Evolutionary conservation across 2,329 filamentous ascomycete genomes (phyloP), one percentile per base, ranked within the genome.

Genomic region (Pleoardoris graminearum): DNA sequence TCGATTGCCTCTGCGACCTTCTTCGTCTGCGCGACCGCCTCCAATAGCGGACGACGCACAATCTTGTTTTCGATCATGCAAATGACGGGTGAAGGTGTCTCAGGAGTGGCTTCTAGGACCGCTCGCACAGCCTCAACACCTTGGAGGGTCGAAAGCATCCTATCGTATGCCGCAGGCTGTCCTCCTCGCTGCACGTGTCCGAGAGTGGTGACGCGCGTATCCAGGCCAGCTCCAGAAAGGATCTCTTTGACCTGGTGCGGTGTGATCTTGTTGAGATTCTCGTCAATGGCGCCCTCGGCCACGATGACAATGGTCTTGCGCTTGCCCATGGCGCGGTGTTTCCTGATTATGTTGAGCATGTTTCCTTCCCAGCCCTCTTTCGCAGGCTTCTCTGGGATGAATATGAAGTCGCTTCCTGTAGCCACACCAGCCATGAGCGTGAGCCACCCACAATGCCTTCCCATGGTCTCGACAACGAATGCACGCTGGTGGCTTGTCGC

Each of bases 31-130:
- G 84, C 79, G 10, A 99, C 94, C 1, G 94, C 92, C 69, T 96
- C 84, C 79, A 97, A 89, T 22, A 99, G 79, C 17, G 91, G 88
- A 64, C 92, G 91, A 50, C 92, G 85, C 59, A 91, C 86, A 70
- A 99, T 97, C 79, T 99, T 96, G 82, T 97, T 97, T 79, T 99
- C 94, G 59, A 88, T 92, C 62, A 99, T 92, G 63, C 91, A 92
- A 70, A 99, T 97, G 69, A 99, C 92, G 52, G 91, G 93, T 43
- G 91, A 96, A 50, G 91, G 90, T 0, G 90, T 93, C 37, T 94
- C 88, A 8, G 94, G 91, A 0, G 86, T 95, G 23, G 66, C 68
- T 47, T 71, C 67, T 36, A 70, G 55, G 10, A 69, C 67, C 17
- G 67, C 67, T 54, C 67, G 68, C 37, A 69, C 67, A 12, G 67